phyloP scores from a whole-genome alignment of 2,329 filamentous ascomycete species.

The Diaporthe aspalathi region DNA sequence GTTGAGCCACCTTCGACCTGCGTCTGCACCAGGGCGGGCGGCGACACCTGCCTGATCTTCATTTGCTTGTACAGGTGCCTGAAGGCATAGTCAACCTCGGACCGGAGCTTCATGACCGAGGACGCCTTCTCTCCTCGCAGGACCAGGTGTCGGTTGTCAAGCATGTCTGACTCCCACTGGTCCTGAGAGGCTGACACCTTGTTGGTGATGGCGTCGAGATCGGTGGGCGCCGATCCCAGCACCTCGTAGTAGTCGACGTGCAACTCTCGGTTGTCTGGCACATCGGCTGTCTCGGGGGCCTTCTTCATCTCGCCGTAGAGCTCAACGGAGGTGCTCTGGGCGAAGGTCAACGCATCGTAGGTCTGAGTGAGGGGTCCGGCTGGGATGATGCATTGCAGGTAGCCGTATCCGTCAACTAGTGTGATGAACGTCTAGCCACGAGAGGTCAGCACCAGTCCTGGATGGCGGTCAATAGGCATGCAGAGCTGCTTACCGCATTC shows the following conservation, averaged over 20 bases:
- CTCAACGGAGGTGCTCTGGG: constrained; percentile 87
- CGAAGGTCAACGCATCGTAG: constrained; percentile 89
- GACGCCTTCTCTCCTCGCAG: constrained; percentile 86
- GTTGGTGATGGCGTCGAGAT: constrained; percentile 93
- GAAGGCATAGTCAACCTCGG: constrained; percentile 84
- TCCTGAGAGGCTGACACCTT: constrained; percentile 71
- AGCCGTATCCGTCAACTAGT: constrained; percentile 85
- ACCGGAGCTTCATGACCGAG: constrained; percentile 88
- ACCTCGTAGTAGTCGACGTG: constrained; percentile 91
- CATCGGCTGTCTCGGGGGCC: constrained; percentile 81
- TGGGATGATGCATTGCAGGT: constrained; percentile 85
- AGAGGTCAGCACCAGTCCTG: constrained; percentile 10
- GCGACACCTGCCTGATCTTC: constrained; percentile 83
- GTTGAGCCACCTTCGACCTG: constrained; percentile 94
- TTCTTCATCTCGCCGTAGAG: constrained; percentile 86
- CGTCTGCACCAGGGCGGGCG: constrained; percentile 92
- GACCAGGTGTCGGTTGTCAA: constrained; percentile 82
- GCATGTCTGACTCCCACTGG: constrained; percentile 57
- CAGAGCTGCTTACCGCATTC: constrained; percentile 68
- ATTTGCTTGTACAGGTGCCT: constrained; percentile 81
- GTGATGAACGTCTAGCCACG: constrained; percentile 72
- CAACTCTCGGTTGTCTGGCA: constrained; percentile 86
- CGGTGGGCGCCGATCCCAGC: constrained; percentile 82
- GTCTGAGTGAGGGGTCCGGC: constrained; percentile 85
- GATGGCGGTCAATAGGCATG: too few species aligned